A percentile compares a stretch with the other conserved stretches of the same genome.
Evolutionary conservation across 2,329 filamentous ascomycete genomes (phyloP).

Genomic region (Arthrobotrys sphaeroides): DNA sequence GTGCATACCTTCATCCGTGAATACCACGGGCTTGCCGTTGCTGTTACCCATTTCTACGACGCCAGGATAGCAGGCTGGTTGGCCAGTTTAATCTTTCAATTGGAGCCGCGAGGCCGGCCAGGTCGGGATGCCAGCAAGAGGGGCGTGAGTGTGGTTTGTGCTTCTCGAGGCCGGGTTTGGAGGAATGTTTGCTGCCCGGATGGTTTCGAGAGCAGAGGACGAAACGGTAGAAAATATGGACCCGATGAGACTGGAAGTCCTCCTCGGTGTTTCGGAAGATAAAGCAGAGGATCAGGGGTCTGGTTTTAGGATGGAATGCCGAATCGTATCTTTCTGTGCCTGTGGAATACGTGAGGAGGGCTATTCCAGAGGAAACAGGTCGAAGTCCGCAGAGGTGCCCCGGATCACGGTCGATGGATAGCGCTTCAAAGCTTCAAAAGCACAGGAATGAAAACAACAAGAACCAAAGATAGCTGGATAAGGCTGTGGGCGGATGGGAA

Average conservation of each 20-base stretch:
- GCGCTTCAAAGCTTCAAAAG: constrained; percentile 7
- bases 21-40: constrained; percentile 80
- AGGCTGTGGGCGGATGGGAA: neutral
- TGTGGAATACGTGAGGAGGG: too few species aligned
- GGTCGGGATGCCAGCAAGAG: constrained; percentile 6
- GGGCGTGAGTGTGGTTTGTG: constrained; percentile 1
- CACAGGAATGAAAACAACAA: neutral
- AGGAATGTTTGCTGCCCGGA: constrained; percentile 7
- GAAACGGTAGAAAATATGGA: constrained; percentile 1
- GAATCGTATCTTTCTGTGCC: constrained; percentile 20
- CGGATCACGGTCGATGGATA: constrained; percentile 8
- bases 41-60: constrained; percentile 48
- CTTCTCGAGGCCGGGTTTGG: neutral
- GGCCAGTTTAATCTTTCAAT: constrained; percentile 25
- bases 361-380: constrained; percentile 2
- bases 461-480: neutral
- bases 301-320: neutral
- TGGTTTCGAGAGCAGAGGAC: constrained; percentile 3
- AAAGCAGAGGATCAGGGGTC: neutral
- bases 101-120: constrained; percentile 5
- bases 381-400: constrained; percentile 16
- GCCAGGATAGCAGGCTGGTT: constrained; percentile 15
- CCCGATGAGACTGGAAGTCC: neutral
- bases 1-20: constrained; percentile 86
- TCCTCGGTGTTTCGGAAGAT: neutral